Percentiles rank a stretch among this genome's conserved stretches.
These are phyloP conservation scores for Saccharomycopsis crataegensis DNA, from an alignment of 1,139 yeast genomes.

Conservation along the genomic window DNA sequence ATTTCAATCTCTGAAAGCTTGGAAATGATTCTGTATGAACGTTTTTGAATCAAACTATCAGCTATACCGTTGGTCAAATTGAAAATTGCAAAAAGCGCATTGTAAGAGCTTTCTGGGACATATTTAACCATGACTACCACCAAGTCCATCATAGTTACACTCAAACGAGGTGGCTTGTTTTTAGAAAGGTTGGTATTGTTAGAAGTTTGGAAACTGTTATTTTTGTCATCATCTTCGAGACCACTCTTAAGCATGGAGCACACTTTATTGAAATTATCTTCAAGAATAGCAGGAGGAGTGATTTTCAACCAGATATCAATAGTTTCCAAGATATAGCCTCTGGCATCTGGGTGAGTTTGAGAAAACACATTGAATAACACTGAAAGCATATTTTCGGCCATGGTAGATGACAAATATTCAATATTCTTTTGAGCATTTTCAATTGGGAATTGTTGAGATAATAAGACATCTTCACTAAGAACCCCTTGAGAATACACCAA, in stretches of 20 bases:
- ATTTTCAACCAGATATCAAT: constrained; percentile 74
- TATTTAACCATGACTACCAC: constrained; percentile 81
- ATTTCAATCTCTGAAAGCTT: constrained; percentile 60
- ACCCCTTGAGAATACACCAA: constrained; percentile 55
- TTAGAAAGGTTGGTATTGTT: constrained; percentile 26
- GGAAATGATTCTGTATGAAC: constrained; percentile 77
- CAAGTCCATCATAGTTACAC: constrained; percentile 86
- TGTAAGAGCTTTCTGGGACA: constrained; percentile 63
- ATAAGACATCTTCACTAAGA: constrained; percentile 47
- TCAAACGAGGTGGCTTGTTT: constrained; percentile 42
- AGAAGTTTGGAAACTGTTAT: constrained; percentile 25
- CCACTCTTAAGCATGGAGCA: constrained; percentile 71
- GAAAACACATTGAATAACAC: constrained; percentile 88
- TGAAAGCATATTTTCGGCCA: constrained; percentile 67
- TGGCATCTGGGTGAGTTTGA: constrained; percentile 74
- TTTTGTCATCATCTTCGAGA: constrained; percentile 50
- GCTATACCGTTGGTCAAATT: constrained; percentile 52
- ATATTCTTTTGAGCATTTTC: constrained; percentile 49
- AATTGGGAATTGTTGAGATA: constrained; percentile 55
- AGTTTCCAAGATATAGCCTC: constrained; percentile 80
- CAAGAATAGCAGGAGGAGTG: constrained; percentile 59
- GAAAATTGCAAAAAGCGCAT: constrained; percentile 72
- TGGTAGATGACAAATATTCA: constrained; percentile 52
- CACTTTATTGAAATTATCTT: constrained; percentile 75
- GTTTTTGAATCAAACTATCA: constrained; percentile 74